phyloP scores from a whole-genome alignment of 108 stramenopile species.

The Nannochloropsis gaditana region DNA sequence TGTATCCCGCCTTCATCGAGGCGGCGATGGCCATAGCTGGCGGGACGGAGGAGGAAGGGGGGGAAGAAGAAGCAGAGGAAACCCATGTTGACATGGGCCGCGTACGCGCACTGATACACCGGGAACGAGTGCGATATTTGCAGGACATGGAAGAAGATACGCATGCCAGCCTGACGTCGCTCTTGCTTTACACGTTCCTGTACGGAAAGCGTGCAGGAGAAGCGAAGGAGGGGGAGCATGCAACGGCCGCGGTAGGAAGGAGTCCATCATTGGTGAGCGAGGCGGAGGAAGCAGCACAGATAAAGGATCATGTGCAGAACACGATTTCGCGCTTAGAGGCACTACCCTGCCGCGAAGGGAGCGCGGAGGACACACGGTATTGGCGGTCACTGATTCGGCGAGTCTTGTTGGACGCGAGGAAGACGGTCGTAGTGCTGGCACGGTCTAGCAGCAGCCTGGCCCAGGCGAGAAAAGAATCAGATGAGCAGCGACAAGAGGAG shows the following conservation, averaged over 20 bases:
- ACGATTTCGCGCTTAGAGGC: slow-evolving; percentile 6
- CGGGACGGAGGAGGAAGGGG: neutral
- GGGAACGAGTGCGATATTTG: neutral
- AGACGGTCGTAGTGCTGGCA: neutral
- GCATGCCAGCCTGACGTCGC: neutral
- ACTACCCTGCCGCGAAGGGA: neutral
- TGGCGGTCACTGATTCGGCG: neutral
- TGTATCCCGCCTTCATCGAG: neutral
- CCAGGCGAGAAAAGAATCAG: neutral
- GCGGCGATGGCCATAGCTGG: neutral
- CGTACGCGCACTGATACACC: neutral
- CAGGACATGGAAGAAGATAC: neutral
- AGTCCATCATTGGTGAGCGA: neutral
- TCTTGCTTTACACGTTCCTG: neutral
- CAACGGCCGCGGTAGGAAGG: no score
- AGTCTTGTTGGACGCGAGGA: neutral
- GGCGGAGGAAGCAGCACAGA: neutral
- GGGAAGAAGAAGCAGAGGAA: neutral
- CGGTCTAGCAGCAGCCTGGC: neutral
- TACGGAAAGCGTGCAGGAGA: neutral
- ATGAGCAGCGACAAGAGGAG: neutral
- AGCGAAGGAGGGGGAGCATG: neutral
- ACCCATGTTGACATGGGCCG: neutral
- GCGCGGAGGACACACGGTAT: neutral
- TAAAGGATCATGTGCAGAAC: neutral